These are phyloP conservation scores for Vanderwaltozyma verrucispora DNA, from an alignment of 805 yeast species.

Conservation along the genomic window DNA sequence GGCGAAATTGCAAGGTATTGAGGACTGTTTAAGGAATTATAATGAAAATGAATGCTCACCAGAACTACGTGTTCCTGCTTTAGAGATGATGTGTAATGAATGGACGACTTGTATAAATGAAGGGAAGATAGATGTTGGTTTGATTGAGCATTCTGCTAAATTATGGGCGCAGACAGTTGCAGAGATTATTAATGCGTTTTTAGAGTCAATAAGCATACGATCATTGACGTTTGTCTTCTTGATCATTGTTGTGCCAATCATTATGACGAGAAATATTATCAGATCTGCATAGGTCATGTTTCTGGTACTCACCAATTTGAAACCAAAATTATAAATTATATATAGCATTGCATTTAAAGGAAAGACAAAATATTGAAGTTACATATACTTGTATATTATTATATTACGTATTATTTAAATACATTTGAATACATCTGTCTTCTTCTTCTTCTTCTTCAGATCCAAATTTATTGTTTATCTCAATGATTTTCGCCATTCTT, in stretches of 20 bases:
- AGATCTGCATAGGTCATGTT: slow-evolving; percentile 30
- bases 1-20: slow-evolving; percentile 51
- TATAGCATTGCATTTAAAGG: no score
- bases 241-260: slow-evolving; percentile 41
- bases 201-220: slow-evolving; percentile 62
- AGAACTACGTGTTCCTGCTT: slow-evolving; percentile 57
- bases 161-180: slow-evolving; percentile 78
- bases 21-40: slow-evolving; percentile 59
- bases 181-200: slow-evolving; percentile 67
- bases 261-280: slow-evolving; percentile 42
- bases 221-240: slow-evolving; percentile 42
- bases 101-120: slow-evolving; percentile 70
- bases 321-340: no score
- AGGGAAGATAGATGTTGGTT: neutral
- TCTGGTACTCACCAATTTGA: no score
- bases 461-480: slow-evolving; percentile 1
- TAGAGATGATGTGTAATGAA: slow-evolving; percentile 54
- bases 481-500: slow-evolving; percentile 38
- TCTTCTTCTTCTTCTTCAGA: no score
- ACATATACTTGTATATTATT: neutral
- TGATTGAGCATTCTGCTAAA: slow-evolving; percentile 35
- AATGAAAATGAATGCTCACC: slow-evolving; percentile 61
- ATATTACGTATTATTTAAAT: neutral
- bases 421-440: neutral
- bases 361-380: no score